Evolutionary conservation across 164 flowering plant species (phyloP).

Genomic region (Berberis vulgaris): DNA sequence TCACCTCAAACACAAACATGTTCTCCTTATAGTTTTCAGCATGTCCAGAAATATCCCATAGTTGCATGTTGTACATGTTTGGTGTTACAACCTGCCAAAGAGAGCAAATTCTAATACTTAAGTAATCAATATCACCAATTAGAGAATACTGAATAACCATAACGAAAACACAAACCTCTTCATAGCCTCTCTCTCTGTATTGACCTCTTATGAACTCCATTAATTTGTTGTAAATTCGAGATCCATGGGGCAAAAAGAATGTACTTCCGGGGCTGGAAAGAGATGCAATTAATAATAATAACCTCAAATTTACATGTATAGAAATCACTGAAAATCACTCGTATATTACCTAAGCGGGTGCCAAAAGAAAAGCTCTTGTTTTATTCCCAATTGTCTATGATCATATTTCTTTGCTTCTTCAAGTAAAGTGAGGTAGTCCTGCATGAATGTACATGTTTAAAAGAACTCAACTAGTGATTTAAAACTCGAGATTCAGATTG

Average conservation of each 20-base stretch:
- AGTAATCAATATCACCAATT: neutral
- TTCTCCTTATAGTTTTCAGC: constrained; percentile 95
- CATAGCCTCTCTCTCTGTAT: constrained; percentile 82
- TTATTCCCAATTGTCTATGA: constrained; percentile 68
- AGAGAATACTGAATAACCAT: neutral
- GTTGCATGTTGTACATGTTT: constrained; percentile 93
- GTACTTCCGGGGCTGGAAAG: constrained; percentile 94
- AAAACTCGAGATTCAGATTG: neutral
- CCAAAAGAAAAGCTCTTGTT: constrained; percentile 95
- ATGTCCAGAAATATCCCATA: constrained; percentile 98
- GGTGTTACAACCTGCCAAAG: constrained; percentile 75
- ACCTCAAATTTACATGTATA: neutral
- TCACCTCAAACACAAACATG: constrained; percentile 94
- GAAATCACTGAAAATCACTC: neutral
- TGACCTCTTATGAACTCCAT: constrained; percentile 63
- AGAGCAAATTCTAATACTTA: constrained; percentile 6
- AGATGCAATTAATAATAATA: neutral
- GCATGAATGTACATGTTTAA: constrained; percentile 11
- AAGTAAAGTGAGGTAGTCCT: constrained; percentile 58
- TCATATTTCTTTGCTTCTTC: constrained; percentile 98
- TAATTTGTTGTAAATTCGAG: constrained; percentile 82
- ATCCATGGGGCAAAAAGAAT: constrained; percentile 89
- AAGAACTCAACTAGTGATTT: neutral
- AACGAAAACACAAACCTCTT: constrained; percentile 48
- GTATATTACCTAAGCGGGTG: constrained; percentile 72